These are phyloP conservation scores for Cryptosporidium viatorum DNA, from an alignment of 169 alveolate genomes.

Conservation along the genomic window DNA sequence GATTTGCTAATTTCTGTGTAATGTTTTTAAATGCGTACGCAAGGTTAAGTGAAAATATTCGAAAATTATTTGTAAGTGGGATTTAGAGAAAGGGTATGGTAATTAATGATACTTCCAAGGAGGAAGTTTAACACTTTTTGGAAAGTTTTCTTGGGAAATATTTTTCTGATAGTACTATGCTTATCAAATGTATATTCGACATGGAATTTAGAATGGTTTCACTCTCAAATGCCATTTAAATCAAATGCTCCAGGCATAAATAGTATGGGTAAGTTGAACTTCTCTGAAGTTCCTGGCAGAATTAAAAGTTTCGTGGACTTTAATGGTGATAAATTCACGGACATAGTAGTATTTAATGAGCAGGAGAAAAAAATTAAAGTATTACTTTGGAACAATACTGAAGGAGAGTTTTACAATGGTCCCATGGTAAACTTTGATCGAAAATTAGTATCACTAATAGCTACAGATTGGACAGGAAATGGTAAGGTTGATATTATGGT, in stretches of 20 bases:
- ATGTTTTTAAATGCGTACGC: not conserved
- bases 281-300: slow-evolving; percentile 27
- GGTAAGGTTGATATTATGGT: slow-evolving; percentile 36
- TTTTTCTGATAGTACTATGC: not conserved
- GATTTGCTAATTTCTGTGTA: not conserved
- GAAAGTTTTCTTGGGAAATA: slow-evolving; percentile 16
- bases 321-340: slow-evolving; percentile 54
- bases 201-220: slow-evolving; percentile 61
- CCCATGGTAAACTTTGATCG: slow-evolving; percentile 17
- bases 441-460: slow-evolving; percentile 1
- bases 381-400: slow-evolving; percentile 33
- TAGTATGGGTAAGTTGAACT: not conserved
- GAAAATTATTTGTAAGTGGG: not conserved
- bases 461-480: slow-evolving; percentile 64
- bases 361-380: slow-evolving; percentile 6
- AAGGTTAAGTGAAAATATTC: not conserved
- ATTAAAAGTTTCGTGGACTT: slow-evolving; percentile 54
- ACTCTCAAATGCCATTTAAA: slow-evolving; percentile 17
- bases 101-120: slow-evolving; percentile 8
- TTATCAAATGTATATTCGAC: slow-evolving; percentile 25
- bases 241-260: not conserved
- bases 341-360: slow-evolving; percentile 17
- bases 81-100: not conserved
- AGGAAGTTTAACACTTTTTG: slow-evolving; percentile 11
- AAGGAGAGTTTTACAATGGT: slow-evolving; percentile 12